A percentile compares a stretch with the other conserved stretches of the same genome.
phyloP scores from a whole-genome alignment of 2,329 filamentous ascomycete genomes.

The Pestalotiopsis sp. region DNA sequence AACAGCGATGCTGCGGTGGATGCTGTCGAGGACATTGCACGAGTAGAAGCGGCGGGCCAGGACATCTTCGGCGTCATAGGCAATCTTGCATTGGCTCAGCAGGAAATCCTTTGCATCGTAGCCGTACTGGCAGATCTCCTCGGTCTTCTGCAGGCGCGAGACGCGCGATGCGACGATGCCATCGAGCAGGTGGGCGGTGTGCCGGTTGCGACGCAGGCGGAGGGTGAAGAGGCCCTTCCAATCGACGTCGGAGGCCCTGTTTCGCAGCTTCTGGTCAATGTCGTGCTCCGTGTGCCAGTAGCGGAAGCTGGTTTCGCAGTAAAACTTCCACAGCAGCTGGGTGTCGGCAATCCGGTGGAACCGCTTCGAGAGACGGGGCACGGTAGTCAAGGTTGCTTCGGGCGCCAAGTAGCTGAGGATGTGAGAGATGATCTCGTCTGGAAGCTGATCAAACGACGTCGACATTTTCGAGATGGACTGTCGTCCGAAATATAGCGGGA shows the following conservation, averaged over 20 bases:
- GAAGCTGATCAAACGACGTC: conserved; percentile 53
- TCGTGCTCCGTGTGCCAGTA: conserved; percentile 75
- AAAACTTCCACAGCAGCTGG: conserved; percentile 76
- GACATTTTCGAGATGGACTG: not conserved
- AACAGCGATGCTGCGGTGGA: conserved; percentile 81
- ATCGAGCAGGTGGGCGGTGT: conserved; percentile 61
- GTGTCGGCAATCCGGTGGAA: conserved; percentile 70
- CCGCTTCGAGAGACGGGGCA: conserved; percentile 62
- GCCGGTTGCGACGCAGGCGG: conserved; percentile 55
- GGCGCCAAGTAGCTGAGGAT: conserved; percentile 70
- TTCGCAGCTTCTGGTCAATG: conserved; percentile 58
- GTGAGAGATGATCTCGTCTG: conserved; percentile 83
- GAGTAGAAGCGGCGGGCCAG: conserved; percentile 78
- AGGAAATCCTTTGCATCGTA: conserved; percentile 91
- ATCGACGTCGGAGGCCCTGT: conserved; percentile 58
- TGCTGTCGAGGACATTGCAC: conserved; percentile 72
- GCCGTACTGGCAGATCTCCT: conserved; percentile 71
- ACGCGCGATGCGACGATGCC: conserved; percentile 72
- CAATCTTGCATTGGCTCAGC: conserved; percentile 63
- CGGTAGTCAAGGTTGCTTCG: conserved; percentile 50
- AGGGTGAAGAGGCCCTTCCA: conserved; percentile 75
- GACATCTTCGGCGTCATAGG: conserved; percentile 68
- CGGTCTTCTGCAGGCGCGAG: conserved; percentile 69
- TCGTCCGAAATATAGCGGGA: not conserved
- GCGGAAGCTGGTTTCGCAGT: conserved; percentile 70